These are phyloP conservation scores for Acer campestre DNA, from an alignment of 345 rosid genomes.

Conservation along the genomic window DNA sequence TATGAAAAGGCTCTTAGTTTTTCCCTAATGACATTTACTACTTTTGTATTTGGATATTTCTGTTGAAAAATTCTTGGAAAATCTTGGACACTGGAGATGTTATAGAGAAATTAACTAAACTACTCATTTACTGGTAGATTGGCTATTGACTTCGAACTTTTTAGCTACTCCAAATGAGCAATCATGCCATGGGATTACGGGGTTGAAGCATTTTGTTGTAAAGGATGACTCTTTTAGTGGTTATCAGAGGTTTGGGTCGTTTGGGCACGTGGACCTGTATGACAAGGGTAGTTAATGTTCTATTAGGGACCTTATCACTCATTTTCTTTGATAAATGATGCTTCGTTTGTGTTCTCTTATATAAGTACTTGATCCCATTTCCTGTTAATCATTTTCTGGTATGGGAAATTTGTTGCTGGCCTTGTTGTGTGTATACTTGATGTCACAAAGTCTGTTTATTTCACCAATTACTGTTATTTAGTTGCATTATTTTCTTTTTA, in stretches of 20 bases:
- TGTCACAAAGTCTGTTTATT: constrained; percentile 1
- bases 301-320: background rate
- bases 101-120: background rate
- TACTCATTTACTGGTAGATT: background rate
- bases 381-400: background rate
- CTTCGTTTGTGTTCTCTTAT: background rate
- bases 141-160: background rate
- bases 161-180: background rate
- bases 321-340: background rate
- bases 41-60: background rate
- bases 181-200: background rate
- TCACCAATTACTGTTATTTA: background rate
- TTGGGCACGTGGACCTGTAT: background rate
- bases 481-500: background rate
- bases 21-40: background rate
- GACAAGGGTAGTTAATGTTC: background rate
- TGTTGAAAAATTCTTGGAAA: background rate
- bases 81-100: background rate
- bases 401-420: background rate
- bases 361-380: constrained; percentile 6
- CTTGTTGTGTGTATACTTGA: background rate
- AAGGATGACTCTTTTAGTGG: background rate
- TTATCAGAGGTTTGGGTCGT: background rate
- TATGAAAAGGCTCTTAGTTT: background rate
- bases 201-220: background rate